Evolutionary conservation across 306 rosid species (phyloP).

Genomic region (Inga laurina): DNA sequence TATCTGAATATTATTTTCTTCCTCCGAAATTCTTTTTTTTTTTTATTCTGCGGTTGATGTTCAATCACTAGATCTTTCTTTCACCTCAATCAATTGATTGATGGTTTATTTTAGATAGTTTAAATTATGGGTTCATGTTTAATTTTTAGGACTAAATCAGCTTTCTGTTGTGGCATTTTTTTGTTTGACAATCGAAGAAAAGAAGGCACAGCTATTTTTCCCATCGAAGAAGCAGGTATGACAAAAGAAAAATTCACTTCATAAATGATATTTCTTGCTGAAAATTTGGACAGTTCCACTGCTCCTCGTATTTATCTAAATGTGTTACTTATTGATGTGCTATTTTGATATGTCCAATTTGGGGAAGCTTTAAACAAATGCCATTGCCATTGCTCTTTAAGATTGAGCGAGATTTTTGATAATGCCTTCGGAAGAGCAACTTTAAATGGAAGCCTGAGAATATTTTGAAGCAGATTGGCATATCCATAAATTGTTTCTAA

Average conservation of each 20-base stretch:
- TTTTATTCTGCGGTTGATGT: too few species aligned
- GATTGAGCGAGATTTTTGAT: constrained; percentile 57
- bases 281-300: constrained; percentile 49
- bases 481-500: constrained; percentile 74
- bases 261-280: neutral
- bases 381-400: constrained; percentile 90
- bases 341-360: constrained; percentile 49
- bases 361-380: constrained; percentile 64
- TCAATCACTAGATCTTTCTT: constrained; percentile 15
- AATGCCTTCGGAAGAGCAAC: constrained; percentile 61
- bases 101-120: too few species aligned
- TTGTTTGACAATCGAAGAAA: too few species aligned
- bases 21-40: constrained; percentile 95
- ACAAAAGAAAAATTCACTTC: constrained; percentile 4
- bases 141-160: too few species aligned
- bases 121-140: too few species aligned
- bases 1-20: constrained; percentile 60
- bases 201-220: too few species aligned
- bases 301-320: constrained; percentile 71
- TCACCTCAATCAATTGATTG: too few species aligned
- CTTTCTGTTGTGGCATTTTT: too few species aligned
- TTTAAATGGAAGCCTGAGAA: constrained; percentile 83
- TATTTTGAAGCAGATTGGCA: constrained; percentile 65
- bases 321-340: constrained; percentile 47
- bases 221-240: neutral